phyloP scores from a whole-genome alignment of 768 basidiomycete species.

The Clavaria fumosa region DNA sequence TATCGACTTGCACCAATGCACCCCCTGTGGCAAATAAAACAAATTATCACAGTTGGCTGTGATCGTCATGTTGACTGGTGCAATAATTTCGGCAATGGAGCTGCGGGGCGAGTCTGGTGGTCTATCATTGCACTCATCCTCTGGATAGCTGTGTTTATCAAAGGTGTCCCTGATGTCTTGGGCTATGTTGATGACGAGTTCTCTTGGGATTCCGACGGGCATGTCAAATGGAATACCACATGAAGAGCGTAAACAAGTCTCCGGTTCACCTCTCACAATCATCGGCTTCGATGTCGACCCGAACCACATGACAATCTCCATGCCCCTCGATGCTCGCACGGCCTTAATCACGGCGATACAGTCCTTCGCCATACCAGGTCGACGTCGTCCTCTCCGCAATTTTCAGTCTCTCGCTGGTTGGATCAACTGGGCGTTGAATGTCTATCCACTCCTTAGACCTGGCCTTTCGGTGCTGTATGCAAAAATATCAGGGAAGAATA shows the following conservation, averaged over 20 bases:
- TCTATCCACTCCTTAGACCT: slow-evolving; percentile 15
- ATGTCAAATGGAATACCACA: slow-evolving; percentile 22
- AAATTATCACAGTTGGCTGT: slow-evolving; percentile 17
- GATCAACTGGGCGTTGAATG: slow-evolving; percentile 20
- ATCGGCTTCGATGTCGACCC: slow-evolving; percentile 26
- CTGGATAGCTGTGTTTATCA: slow-evolving; percentile 21
- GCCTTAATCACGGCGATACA: neutral
- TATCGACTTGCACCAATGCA: slow-evolving; percentile 24
- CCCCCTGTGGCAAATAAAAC: slow-evolving; percentile 26
- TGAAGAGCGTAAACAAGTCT: slow-evolving; percentile 23
- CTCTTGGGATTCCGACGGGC: slow-evolving; percentile 9
- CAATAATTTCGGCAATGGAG: slow-evolving; percentile 15
- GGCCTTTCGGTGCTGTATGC: slow-evolving; percentile 20
- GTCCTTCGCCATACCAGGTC: neutral
- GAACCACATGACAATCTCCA: slow-evolving; percentile 17
- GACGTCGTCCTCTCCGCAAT: slow-evolving; percentile 7
- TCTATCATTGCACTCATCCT: slow-evolving; percentile 19
- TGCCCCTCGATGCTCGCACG: slow-evolving; percentile 2
- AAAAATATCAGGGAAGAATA: slow-evolving; percentile 19
- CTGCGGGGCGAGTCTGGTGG: slow-evolving; percentile 14
- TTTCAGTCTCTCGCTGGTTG: slow-evolving; percentile 21
- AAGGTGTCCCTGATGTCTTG: slow-evolving; percentile 11
- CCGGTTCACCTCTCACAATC: slow-evolving; percentile 17
- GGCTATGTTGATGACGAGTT: slow-evolving; percentile 24
- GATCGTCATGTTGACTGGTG: slow-evolving; percentile 11